Evolutionary conservation across 768 basidiomycete genomes (phyloP), one percentile per base, ranked within the genome.

Genomic region (Hypsizygus marmoreus): DNA sequence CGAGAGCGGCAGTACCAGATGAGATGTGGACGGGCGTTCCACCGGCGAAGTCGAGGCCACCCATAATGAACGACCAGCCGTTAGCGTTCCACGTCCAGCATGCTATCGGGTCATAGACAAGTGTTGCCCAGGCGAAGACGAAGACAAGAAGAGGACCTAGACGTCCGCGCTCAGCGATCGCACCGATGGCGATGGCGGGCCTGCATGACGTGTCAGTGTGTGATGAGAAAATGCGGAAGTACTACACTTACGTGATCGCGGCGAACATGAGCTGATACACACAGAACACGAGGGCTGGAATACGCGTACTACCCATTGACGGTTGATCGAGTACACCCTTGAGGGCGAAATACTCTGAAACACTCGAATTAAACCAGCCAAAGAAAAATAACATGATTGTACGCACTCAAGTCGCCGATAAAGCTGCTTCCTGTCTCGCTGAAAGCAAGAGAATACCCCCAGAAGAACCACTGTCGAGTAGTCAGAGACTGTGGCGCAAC

Each of bases 1-100:
- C 95, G 25, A 98, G 78, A 2, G 91, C 95, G 1, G 92, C 93
- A 0, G 84, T 84, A 36, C 95, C 95, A 12, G 92, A 95, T 13
- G 88, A 88, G 55, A 99, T 97, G 62, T 99, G 95, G 50, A 99
- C 93, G 16, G 95, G 95, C 9, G 92, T 95, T 41, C 95, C 95
- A 22, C 95, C 95, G 7, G 95, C 95, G 50, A 95, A 95, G 62
- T 94, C 91, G 43, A 92, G 86, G 47, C 86, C 88, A 12, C 92
- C 95, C 40, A 90, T 73, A 25, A 81, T 61, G 67, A 74, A 84
- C 0, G 88, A 86, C 94, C 80, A 83, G 29, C 82, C 82, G 24
- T 87, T 80, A 26, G 77, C 52, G 58, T 92, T 93, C 95, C 95
- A 98, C 4, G 93, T 90, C 94, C 95, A 97, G 69, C 90, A 92